These are phyloP conservation scores for Acorus gramineus DNA, from an alignment of 106 monocot genomes.

Conservation along the genomic window DNA sequence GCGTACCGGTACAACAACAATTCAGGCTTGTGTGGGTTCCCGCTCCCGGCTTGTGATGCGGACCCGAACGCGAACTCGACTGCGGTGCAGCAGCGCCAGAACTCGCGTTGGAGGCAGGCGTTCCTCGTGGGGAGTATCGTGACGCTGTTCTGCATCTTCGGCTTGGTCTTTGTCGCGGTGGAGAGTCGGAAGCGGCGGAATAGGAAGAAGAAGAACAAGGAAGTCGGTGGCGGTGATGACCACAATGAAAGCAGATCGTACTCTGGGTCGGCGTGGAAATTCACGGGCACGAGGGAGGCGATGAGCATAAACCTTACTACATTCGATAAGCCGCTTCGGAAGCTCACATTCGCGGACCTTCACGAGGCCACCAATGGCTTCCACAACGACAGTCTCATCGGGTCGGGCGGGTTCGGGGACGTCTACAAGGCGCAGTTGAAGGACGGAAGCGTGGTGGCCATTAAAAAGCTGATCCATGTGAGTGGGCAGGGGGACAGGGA, in stretches of 20 bases:
- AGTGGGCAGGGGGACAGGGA: conserved; percentile 85
- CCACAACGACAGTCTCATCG: conserved; percentile 59
- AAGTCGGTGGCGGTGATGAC: conserved; percentile 19
- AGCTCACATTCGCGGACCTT: conserved; percentile 76
- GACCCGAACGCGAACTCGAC: not conserved
- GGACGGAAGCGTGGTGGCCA: conserved; percentile 68
- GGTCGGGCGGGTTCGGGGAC: conserved; percentile 92
- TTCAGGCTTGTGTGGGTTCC: conserved; percentile 67
- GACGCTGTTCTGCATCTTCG: conserved; percentile 60
- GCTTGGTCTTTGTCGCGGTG: conserved; percentile 36
- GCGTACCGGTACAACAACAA: conserved; percentile 60
- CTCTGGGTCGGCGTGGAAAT: conserved; percentile 59
- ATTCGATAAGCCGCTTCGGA: conserved; percentile 67
- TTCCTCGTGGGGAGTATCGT: conserved; percentile 65
- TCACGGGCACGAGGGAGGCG: conserved; percentile 59
- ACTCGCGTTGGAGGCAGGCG: conserved; percentile 39
- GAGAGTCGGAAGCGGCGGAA: conserved; percentile 45
- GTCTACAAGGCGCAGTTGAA: conserved; percentile 80
- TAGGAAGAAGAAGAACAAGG: conserved; percentile 30
- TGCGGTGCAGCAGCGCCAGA: conserved; percentile 10
- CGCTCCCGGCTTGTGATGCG: conserved; percentile 28
- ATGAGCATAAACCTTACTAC: conserved; percentile 67
- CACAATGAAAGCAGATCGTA: conserved; percentile 55
- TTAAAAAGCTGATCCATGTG: conserved; percentile 77
- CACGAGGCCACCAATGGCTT: conserved; percentile 92